Conservation (phyloP, 2,329 filamentous ascomycete genomes). For the Eurotiales sp. region DNA sequence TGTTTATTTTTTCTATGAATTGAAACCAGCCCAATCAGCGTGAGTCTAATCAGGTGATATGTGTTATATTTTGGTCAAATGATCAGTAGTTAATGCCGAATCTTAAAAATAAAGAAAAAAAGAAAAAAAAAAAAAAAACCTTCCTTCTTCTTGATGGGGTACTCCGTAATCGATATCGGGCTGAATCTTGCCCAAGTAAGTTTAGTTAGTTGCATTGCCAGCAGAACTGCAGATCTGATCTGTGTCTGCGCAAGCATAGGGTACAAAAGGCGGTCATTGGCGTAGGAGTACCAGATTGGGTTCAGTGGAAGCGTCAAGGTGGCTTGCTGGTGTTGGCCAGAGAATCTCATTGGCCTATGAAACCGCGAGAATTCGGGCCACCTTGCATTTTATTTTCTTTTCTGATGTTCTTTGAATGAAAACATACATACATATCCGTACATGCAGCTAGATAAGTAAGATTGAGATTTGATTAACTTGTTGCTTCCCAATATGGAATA, state of each 20-base stretch:
- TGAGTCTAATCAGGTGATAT: not conserved
- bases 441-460: too few species aligned
- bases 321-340: too few species aligned
- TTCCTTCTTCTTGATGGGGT: not conserved
- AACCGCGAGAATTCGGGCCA: not conserved
- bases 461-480: too few species aligned
- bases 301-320: not conserved
- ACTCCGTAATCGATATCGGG: too few species aligned
- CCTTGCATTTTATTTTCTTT: slow-evolving; percentile 1
- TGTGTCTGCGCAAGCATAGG: not conserved
- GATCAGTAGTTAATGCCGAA: not conserved
- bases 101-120: not conserved
- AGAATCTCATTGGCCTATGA: not conserved
- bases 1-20: not conserved
- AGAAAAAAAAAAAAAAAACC: too few species aligned
- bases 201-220: too few species aligned
- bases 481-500: too few species aligned
- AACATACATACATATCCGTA: too few species aligned
- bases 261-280: not conserved
- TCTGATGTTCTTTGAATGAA: too few species aligned
- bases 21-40: not conserved
- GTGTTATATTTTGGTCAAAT: slow-evolving; percentile 1
- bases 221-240: slow-evolving; percentile 1
- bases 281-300: not conserved
- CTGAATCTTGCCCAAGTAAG: too few species aligned